phyloP scores from a whole-genome alignment of 768 basidiomycete species.

The Tulasnella sp. region DNA sequence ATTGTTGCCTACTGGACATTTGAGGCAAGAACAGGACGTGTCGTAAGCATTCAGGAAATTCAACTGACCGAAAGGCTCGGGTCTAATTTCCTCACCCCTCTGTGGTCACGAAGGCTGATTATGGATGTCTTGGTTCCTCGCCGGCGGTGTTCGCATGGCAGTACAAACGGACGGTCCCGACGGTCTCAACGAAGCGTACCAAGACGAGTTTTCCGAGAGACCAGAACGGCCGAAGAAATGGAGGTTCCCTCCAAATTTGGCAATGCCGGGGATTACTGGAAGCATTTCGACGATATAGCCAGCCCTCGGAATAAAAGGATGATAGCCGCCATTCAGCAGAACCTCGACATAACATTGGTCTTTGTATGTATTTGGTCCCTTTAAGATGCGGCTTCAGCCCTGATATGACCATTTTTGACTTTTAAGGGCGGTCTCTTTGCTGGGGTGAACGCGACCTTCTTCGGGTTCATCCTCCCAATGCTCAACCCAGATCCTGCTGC shows the following conservation, averaged over 20 bases:
- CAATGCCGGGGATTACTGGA: background rate
- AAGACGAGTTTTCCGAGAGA: too few species aligned
- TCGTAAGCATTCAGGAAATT: too few species aligned
- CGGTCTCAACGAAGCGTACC: too few species aligned
- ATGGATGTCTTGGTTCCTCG: too few species aligned
- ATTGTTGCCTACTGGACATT: too few species aligned
- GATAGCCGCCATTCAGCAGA: background rate
- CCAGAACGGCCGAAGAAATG: too few species aligned
- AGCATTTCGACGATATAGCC: background rate
- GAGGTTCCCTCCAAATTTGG: background rate
- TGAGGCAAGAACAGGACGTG: too few species aligned
- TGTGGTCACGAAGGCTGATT: too few species aligned
- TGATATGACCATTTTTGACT: background rate
- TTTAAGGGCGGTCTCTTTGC: background rate
- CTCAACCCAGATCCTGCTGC: background rate
- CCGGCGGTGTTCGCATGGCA: too few species aligned
- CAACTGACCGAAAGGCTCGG: too few species aligned
- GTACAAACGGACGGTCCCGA: too few species aligned
- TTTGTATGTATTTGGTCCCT: background rate
- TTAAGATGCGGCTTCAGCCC: background rate
- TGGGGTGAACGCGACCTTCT: background rate
- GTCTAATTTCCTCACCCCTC: too few species aligned
- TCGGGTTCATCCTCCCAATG: background rate
- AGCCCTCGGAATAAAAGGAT: background rate
- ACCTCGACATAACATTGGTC: background rate